These are phyloP conservation scores for Apiospora saccharicola DNA, from an alignment of 2,329 filamentous ascomycete genomes.

Conservation along the genomic window DNA sequence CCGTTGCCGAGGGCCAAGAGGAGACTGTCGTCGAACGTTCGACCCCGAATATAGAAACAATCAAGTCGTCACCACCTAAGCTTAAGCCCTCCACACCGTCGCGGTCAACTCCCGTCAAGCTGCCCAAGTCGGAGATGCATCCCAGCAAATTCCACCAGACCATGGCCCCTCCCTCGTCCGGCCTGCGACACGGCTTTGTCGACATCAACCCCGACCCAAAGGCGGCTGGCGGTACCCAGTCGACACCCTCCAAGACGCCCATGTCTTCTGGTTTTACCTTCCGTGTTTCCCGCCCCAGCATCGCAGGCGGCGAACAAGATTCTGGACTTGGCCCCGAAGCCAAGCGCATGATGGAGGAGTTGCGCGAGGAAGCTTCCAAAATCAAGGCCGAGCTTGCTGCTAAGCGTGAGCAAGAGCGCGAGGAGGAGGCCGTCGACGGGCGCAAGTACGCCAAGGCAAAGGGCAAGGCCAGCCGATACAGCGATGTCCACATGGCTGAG, in stretches of 20 bases:
- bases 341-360: conserved; percentile 67
- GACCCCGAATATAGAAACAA: conserved; percentile 40
- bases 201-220: conserved; percentile 70
- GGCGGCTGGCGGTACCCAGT: conserved; percentile 54
- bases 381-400: conserved; percentile 74
- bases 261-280: conserved; percentile 71
- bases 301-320: conserved; percentile 42
- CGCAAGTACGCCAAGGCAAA: conserved; percentile 84
- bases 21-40: conserved; percentile 39
- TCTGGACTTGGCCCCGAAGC: conserved; percentile 67
- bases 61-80: conserved; percentile 46
- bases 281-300: conserved; percentile 59
- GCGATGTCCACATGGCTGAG: conserved; percentile 82
- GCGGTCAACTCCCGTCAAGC: conserved; percentile 71
- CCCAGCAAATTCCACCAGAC: conserved; percentile 83
- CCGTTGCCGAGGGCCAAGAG: conserved; percentile 55
- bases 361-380: conserved; percentile 74
- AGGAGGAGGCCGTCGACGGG: conserved; percentile 50
- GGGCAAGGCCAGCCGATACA: conserved; percentile 80
- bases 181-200: conserved; percentile 81
- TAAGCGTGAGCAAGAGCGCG: conserved; percentile 63
- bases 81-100: conserved; percentile 63
- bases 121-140: conserved; percentile 85
- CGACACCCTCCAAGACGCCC: conserved; percentile 69
- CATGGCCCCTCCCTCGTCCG: conserved; percentile 79